phyloP scores from a whole-genome alignment of 305 asterid species.

The Fraxinus ornus region DNA sequence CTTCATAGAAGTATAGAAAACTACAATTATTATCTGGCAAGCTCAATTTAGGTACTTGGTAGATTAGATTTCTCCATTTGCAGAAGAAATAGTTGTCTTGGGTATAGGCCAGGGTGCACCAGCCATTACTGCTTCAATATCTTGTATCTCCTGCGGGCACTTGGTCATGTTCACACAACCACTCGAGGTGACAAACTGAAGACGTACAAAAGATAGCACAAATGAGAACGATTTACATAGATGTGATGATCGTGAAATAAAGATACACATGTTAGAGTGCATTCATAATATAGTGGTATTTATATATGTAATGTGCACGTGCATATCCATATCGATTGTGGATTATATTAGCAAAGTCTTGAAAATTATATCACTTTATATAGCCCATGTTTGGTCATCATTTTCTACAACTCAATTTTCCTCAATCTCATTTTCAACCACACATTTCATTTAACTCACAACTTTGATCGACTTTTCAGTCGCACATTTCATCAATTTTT shows the following conservation, averaged over 20 bases:
- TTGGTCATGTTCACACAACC: slow-evolving; percentile 91
- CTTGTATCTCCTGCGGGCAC: slow-evolving; percentile 72
- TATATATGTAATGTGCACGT: not conserved
- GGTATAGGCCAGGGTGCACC: slow-evolving; percentile 56
- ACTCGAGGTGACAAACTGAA: slow-evolving; percentile 58
- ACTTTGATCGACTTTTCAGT: not conserved
- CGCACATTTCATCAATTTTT: not conserved
- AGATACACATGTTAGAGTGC: not conserved
- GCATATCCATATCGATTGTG: not conserved
- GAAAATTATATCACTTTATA: not conserved
- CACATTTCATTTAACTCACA: not conserved
- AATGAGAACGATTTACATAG: not conserved
- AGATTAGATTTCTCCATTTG: slow-evolving; percentile 30
- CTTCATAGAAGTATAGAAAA: not conserved
- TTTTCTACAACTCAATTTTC: not conserved
- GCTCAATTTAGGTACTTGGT: not conserved
- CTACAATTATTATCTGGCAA: not conserved
- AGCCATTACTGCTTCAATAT: slow-evolving; percentile 90
- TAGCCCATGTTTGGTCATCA: not conserved
- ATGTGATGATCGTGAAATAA: not conserved
- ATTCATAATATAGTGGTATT: not conserved
- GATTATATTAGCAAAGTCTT: not conserved
- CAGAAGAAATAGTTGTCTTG: slow-evolving; percentile 23
- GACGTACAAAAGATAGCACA: slow-evolving; percentile 13
- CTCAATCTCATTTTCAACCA: not conserved